Evolutionary conservation across 495 filamentous ascomycete species (phyloP).

Genomic region (Amphirosellinia nigrospora): DNA sequence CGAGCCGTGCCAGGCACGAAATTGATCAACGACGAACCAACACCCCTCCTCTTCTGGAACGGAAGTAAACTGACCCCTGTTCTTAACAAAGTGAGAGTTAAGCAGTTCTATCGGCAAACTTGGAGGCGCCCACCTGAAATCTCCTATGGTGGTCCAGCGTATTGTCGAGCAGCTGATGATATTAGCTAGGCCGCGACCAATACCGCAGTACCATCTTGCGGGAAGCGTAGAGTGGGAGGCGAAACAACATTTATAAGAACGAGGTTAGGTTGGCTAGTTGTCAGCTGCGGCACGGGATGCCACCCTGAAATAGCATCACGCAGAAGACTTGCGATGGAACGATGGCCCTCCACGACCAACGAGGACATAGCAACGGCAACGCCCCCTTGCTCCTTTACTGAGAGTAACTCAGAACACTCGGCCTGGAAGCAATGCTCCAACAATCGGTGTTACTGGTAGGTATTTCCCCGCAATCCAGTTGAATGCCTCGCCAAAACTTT

Average conservation of each 20-base stretch:
- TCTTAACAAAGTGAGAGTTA: constrained; percentile 6
- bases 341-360: neutral
- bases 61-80: constrained; percentile 11
- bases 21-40: constrained; percentile 20
- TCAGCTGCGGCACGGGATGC: constrained; percentile 28
- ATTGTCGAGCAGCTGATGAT: constrained; percentile 14
- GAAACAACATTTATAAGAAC: neutral
- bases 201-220: constrained; percentile 33
- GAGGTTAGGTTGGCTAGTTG: neutral
- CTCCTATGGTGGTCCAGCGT: constrained; percentile 13
- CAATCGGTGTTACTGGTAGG: constrained; percentile 40
- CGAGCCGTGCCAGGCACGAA: constrained; percentile 18
- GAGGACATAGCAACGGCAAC: constrained; percentile 24
- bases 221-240: constrained; percentile 28
- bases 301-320: constrained; percentile 35
- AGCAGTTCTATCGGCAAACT: neutral
- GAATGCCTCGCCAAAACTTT: constrained; percentile 33
- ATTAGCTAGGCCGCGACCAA: constrained; percentile 35
- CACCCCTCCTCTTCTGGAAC: constrained; percentile 20
- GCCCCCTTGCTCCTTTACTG: constrained; percentile 1
- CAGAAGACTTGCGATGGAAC: constrained; percentile 18
- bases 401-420: neutral
- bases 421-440: constrained; percentile 26
- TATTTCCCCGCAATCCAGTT: constrained; percentile 42
- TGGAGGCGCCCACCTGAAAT: neutral